Evolutionary conservation across 2,329 filamentous ascomycete genomes (phyloP), one percentile per base, ranked within the genome.

Genomic region (Cercospora janseana): DNA sequence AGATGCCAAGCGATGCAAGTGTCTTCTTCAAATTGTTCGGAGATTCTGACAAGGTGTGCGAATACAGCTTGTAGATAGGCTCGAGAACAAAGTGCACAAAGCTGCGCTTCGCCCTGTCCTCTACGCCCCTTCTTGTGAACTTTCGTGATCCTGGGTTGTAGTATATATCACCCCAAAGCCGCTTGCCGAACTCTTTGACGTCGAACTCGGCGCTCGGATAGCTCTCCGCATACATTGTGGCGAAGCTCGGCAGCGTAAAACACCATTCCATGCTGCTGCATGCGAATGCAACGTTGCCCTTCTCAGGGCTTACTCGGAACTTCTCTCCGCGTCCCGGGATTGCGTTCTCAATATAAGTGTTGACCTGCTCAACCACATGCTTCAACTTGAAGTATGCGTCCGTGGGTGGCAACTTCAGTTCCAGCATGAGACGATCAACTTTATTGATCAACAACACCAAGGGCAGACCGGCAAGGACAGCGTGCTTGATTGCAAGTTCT

Each of bases 371-470:
- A 46, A 98, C 83, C n/a, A 96, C 90, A 69, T 97, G 91, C 73
- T 96, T 97, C 47, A 98, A 77, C 77, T 98, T 98, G 78, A 96
- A 97, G 73, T 98, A 98, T 9, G 93, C 93, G 67, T 98, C 93
- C 58, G 85, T 88, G 2, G 93, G 93, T 2, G 93, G 93, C 10
- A 98, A 79, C 69, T 95, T 95, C 43, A 98, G 77, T 72, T 98
- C 93, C 37, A 98, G 72, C 55, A 98, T 95, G 53, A 98, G 74
- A 18, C 93, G 84, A 63, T 98, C 93, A 83, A 98, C 86, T 75
- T 98, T 98, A 79, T 97, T 98, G 72, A 98, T 80, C 49, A 98
- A 83, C 54, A 98, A 75, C 0, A 89, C 93, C 60, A 98, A 73
- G 1, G 93, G 92, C 4, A 97, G 77, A 61, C 90, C 88, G 67